A percentile compares a stretch with the other conserved stretches of the same genome.
These are phyloP conservation scores for Kwoniella shandongensis DNA, from an alignment of 768 basidiomycete genomes.

Conservation along the genomic window DNA sequence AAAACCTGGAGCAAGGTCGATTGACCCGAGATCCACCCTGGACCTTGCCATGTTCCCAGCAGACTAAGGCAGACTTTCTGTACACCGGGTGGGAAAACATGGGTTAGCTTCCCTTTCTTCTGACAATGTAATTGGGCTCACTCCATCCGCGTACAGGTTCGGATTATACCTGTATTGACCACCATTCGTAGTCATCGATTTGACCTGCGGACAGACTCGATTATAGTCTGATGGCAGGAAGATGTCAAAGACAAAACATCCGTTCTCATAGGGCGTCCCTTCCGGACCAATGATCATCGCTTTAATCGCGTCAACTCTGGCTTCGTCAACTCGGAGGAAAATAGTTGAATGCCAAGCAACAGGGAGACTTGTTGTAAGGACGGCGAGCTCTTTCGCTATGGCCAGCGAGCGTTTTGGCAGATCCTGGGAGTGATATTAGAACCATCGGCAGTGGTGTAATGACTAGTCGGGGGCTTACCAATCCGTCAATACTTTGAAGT, in stretches of 20 bases:
- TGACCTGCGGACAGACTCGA: constrained; percentile 73
- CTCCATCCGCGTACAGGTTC: constrained; percentile 72
- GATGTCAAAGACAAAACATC: constrained; percentile 86
- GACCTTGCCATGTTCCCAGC: constrained; percentile 88
- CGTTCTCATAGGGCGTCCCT: constrained; percentile 89
- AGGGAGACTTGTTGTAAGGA: constrained; percentile 90
- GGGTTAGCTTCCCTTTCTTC: neutral
- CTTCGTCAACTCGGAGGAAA: constrained; percentile 84
- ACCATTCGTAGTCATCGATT: constrained; percentile 60
- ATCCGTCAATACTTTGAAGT: constrained; percentile 16
- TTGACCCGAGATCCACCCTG: constrained; percentile 87
- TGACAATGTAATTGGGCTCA: constrained; percentile 16
- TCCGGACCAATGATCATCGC: constrained; percentile 73
- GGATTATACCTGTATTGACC: constrained; percentile 73
- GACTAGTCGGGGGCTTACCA: constrained; percentile 11
- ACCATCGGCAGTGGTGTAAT: neutral
- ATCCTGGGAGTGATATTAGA: constrained; percentile 54
- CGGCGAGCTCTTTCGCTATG: constrained; percentile 95
- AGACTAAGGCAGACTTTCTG: constrained; percentile 86
- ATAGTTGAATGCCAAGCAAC: constrained; percentile 92
- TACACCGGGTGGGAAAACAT: neutral
- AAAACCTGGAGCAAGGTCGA: constrained; percentile 88
- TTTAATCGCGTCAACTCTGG: constrained; percentile 34
- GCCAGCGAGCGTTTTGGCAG: constrained; percentile 89
- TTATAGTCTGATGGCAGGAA: constrained; percentile 81